Conservation (phyloP, 1,284 basidiomycete genomes). For the Trametes polyzona region DNA sequence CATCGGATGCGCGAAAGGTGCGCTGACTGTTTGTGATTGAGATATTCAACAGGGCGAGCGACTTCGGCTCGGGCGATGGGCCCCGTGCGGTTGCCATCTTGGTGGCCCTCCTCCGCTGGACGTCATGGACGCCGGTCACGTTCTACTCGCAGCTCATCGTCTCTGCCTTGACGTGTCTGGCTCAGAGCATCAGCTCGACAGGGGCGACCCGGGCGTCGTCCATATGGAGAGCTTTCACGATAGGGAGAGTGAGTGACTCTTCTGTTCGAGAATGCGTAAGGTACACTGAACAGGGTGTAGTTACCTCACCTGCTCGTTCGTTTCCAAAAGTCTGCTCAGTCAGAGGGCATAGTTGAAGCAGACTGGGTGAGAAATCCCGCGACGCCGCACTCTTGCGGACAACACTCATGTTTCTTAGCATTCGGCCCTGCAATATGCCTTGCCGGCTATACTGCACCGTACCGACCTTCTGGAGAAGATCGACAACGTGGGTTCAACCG, state of each 20-base stretch:
- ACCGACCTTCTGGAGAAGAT: slow-evolving; percentile 50
- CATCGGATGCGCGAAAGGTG: neutral
- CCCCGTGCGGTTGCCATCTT: slow-evolving; percentile 58
- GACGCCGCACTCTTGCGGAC: neutral
- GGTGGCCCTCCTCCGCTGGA: slow-evolving; percentile 62
- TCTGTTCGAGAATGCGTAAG: neutral
- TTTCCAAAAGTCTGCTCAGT: slow-evolving; percentile 57
- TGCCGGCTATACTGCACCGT: slow-evolving; percentile 51
- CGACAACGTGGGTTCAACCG: slow-evolving; percentile 26
- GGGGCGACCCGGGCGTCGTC: slow-evolving; percentile 40
- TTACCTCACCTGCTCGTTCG: slow-evolving; percentile 59
- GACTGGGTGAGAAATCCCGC: slow-evolving; percentile 55
- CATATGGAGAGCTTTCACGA: slow-evolving; percentile 73
- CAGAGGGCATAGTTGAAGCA: slow-evolving; percentile 50
- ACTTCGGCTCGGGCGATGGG: slow-evolving; percentile 66
- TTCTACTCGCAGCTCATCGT: slow-evolving; percentile 73
- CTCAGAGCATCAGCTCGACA: slow-evolving; percentile 46
- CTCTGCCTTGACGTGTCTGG: slow-evolving; percentile 61
- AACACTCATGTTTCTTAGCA: slow-evolving; percentile 43
- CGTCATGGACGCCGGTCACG: slow-evolving; percentile 64
- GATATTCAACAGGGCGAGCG: slow-evolving; percentile 60
- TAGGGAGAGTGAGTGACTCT: slow-evolving; percentile 60
- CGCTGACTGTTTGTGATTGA: slow-evolving; percentile 32
- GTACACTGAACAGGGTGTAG: slow-evolving; percentile 39
- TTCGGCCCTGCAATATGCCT: slow-evolving; percentile 57